phyloP scores from a whole-genome alignment of 805 yeast genomes.

The Lipomyces japonicus region DNA sequence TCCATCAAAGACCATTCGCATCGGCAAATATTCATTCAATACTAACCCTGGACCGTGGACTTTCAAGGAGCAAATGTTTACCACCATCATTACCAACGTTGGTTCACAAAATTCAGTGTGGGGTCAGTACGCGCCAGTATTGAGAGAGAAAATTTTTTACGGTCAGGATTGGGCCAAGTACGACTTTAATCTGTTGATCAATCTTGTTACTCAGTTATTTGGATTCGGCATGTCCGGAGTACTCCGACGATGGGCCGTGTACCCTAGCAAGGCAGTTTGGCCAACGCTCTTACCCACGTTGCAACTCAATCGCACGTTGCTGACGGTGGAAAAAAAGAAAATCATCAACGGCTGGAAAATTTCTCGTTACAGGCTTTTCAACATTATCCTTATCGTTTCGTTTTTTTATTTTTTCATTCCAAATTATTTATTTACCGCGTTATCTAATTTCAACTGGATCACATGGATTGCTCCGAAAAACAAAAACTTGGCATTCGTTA shows the following conservation, averaged over 20 bases:
- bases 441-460: constrained; percentile 61
- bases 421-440: constrained; percentile 57
- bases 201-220: constrained; percentile 54
- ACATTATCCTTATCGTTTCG: constrained; percentile 41
- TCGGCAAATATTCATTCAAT: constrained; percentile 40
- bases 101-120: not conserved
- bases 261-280: constrained; percentile 60
- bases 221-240: constrained; percentile 68
- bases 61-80: constrained; percentile 60
- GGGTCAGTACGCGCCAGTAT: constrained; percentile 2
- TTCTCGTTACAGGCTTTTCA: constrained; percentile 50
- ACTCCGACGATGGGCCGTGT: constrained; percentile 54
- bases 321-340: constrained; percentile 43
- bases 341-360: constrained; percentile 58
- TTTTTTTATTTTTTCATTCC: constrained; percentile 67
- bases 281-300: constrained; percentile 48
- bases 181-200: constrained; percentile 52
- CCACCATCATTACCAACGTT: constrained; percentile 41
- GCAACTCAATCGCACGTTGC: constrained; percentile 38
- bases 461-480: constrained; percentile 38
- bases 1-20: constrained; percentile 46
- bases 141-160: constrained; percentile 30
- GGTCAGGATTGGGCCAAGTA: constrained; percentile 39
- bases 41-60: constrained; percentile 64
- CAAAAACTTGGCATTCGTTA: constrained; percentile 51